Base-by-base conservation (phyloP, 2,329 filamentous ascomycete species). In the Scopulariopsis brevicaulis region DNA sequence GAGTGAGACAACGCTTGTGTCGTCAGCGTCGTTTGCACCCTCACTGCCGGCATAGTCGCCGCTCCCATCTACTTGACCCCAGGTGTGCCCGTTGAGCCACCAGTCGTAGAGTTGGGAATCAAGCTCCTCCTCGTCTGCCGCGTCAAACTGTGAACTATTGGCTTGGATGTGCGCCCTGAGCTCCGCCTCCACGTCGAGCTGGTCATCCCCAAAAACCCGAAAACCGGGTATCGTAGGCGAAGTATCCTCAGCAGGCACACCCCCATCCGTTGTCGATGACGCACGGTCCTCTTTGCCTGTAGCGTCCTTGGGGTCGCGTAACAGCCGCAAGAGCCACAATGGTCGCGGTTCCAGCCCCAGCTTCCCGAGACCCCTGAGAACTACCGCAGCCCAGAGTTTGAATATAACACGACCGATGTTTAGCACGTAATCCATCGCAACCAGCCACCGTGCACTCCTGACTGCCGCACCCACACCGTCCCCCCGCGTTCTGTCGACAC, bases 1-100 rank as follows among this genome's bases (percentile, higher is more conserved):
- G 56, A 66, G 60, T 3, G 90, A 90, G n/a, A 94, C 73, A 40
- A 95, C 77, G 65, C 92, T 96, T 1, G 90, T 95, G 10, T 81
- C 82, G 66, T 95, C 90, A 66, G 86, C 84, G 52, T 86, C 78
- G 12, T 83, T 76, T 3, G 82, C 77, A 4, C 74, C 68, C 12
- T 75, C 69, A 8, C 70, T 66, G 1, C 85, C 85, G 35, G 76
- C 70, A 68, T 92, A 97, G 61, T 93, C 87, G 32, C 88, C 89
- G 65, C 89, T 96, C 5, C 78, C 77, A 68, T 97, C 93, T 35
- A 85, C 77, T 18, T 86, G 85, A 1, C 93, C 92, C 85, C 90
- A 96, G 74, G 89, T 89, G 8, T 89, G 90, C 22, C 90, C 90
- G 57, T 79, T 77, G 56, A 87, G 84, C 88, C 90, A 97, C 82